Percentiles rank a stretch among this genome's conserved stretches.
phyloP scores from a whole-genome alignment of 768 basidiomycete genomes.

The Termitomyces sp. region DNA sequence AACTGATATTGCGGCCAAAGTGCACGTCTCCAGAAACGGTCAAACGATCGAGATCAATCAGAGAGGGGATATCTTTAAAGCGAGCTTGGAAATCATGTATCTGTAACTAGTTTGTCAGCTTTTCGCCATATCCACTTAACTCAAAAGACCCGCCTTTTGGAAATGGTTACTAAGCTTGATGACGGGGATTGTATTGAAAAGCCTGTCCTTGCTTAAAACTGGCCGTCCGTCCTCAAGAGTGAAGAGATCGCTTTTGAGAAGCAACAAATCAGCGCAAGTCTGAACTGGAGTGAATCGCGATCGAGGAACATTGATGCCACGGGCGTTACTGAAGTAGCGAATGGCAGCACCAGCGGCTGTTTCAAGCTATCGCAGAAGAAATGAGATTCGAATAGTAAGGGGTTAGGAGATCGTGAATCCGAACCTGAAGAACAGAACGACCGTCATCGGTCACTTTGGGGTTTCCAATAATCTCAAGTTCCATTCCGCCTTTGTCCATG shows the following conservation, averaged over 20 bases:
- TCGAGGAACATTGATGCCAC: slow-evolving; percentile 80
- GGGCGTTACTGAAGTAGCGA: slow-evolving; percentile 73
- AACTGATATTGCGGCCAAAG: slow-evolving; percentile 65
- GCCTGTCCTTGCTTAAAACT: slow-evolving; percentile 57
- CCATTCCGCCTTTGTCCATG: slow-evolving; percentile 61
- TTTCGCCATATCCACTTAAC: slow-evolving; percentile 19
- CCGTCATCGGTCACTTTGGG: slow-evolving; percentile 66
- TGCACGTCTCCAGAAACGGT: slow-evolving; percentile 75
- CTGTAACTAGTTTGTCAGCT: slow-evolving; percentile 19
- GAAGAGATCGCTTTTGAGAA: slow-evolving; percentile 78
- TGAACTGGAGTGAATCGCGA: slow-evolving; percentile 74
- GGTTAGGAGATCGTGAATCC: neutral
- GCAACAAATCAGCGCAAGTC: slow-evolving; percentile 65
- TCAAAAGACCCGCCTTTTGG: slow-evolving; percentile 55
- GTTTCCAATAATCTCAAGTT: slow-evolving; percentile 80
- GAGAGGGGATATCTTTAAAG: slow-evolving; percentile 74
- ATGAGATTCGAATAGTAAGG: neutral
- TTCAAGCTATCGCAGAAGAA: slow-evolving; percentile 41
- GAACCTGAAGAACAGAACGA: slow-evolving; percentile 59
- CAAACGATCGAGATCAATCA: slow-evolving; percentile 76
- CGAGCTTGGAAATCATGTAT: slow-evolving; percentile 72
- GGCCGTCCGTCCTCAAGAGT: slow-evolving; percentile 67
- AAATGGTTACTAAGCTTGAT: slow-evolving; percentile 84
- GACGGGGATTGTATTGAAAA: slow-evolving; percentile 67
- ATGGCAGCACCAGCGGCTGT: slow-evolving; percentile 81